Conservation (phyloP, 352 stramenopile genomes). For the Pythium sp. region DNA sequence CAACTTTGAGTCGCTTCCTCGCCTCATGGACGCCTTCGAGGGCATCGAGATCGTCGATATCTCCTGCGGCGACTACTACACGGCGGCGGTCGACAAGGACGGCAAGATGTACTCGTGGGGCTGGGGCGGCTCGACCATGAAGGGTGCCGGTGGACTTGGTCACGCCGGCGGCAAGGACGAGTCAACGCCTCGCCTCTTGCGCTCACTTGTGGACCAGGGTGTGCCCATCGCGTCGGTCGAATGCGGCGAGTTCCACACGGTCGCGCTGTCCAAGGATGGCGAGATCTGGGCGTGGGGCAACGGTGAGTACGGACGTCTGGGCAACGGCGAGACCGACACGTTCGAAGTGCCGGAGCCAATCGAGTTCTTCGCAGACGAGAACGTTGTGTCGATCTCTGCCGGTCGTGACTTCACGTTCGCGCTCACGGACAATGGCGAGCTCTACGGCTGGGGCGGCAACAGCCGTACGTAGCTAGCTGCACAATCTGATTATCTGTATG, state of each 20-base stretch:
- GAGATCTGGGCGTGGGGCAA: conserved; percentile 92
- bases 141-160: conserved; percentile 69
- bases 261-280: conserved; percentile 83
- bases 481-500: neutral
- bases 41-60: conserved; percentile 80
- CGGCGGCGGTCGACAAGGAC: conserved; percentile 76
- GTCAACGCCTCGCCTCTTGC: conserved; percentile 60
- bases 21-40: conserved; percentile 62
- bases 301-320: conserved; percentile 89
- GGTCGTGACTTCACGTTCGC: conserved; percentile 90
- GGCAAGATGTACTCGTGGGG: conserved; percentile 92
- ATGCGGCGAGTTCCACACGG: conserved; percentile 88
- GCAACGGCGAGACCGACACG: conserved; percentile 85
- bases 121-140: conserved; percentile 83
- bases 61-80: conserved; percentile 86
- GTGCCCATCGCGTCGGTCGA: conserved; percentile 70
- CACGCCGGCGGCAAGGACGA: conserved; percentile 76
- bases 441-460: conserved; percentile 92
- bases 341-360: conserved; percentile 81
- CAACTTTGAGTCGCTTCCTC: conserved; percentile 54
- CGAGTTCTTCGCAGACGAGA: conserved; percentile 80
- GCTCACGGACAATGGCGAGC: conserved; percentile 74
- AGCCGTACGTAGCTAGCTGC: conserved; percentile 60
- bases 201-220: conserved; percentile 76
- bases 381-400: conserved; percentile 66